phyloP scores from a whole-genome alignment of 2,329 filamentous ascomycete genomes.

The Pleomassaria siparia region DNA sequence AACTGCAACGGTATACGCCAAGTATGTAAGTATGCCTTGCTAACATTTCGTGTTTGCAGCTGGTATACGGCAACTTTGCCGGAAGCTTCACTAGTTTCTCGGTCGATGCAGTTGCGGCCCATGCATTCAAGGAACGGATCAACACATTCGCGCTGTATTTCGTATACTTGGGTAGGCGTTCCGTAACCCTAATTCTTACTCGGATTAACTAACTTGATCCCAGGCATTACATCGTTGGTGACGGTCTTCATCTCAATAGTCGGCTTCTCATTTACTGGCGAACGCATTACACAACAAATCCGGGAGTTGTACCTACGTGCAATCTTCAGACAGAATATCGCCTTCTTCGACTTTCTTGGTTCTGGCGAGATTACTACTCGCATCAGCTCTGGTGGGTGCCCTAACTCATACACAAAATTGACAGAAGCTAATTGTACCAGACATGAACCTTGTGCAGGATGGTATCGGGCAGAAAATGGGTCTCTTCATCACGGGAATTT shows the following conservation, averaged over 20 bases:
- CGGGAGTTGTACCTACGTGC: conserved; percentile 65
- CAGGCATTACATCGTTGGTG: conserved; percentile 50
- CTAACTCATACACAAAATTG: conserved; percentile 73
- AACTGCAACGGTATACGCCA: neutral
- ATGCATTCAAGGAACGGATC: conserved; percentile 32
- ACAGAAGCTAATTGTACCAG: conserved; percentile 72
- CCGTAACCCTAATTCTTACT: neutral
- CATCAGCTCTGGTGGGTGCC: conserved; percentile 91
- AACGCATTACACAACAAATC: conserved; percentile 51
- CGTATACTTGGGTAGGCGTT: conserved; percentile 37
- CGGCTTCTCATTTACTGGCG: conserved; percentile 74
- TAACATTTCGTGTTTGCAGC: conserved; percentile 11
- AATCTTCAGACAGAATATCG: conserved; percentile 46
- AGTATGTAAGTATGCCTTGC: neutral
- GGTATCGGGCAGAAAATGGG: conserved; percentile 62
- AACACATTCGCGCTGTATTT: conserved; percentile 40
- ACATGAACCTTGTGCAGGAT: conserved; percentile 92
- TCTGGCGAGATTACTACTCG: conserved; percentile 94
- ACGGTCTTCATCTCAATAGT: conserved; percentile 77
- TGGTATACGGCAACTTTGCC: conserved; percentile 44
- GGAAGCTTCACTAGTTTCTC: conserved; percentile 41
- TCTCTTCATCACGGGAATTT: conserved; percentile 35
- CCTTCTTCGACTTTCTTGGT: conserved; percentile 74
- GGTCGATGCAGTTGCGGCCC: conserved; percentile 26
- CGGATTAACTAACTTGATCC: neutral